Evolutionary conservation across 2,329 filamentous ascomycete species (phyloP).

Genomic region (Neofusicoccum umdonicola): DNA sequence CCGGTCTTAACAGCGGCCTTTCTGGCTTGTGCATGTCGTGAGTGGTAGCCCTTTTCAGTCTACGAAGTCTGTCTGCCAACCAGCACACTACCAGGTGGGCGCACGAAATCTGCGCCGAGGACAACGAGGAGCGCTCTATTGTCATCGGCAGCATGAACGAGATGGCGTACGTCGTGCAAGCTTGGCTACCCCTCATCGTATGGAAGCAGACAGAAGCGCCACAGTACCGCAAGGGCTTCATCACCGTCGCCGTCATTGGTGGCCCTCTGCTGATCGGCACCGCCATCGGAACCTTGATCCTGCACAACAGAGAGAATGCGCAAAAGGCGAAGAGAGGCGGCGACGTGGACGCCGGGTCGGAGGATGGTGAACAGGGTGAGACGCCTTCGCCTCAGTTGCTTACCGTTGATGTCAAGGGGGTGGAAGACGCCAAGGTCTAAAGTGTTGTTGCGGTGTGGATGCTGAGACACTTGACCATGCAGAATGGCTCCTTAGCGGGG

Average conservation of each 20-base stretch:
- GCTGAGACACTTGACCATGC: neutral
- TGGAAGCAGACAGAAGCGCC: slow-evolving; percentile 66
- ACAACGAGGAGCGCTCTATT: slow-evolving; percentile 65
- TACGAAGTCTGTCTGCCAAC: neutral
- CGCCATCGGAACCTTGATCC: slow-evolving; percentile 46
- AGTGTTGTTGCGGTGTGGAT: neutral
- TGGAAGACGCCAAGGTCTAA: neutral
- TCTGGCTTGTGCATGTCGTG: slow-evolving; percentile 52
- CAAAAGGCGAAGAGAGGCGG: slow-evolving; percentile 4
- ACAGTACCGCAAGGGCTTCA: slow-evolving; percentile 59
- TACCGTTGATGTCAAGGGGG: slow-evolving; percentile 2
- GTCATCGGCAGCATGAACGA: slow-evolving; percentile 67
- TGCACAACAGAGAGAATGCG: slow-evolving; percentile 43
- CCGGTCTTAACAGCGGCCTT: slow-evolving; percentile 47
- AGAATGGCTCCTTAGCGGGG: slow-evolving; percentile 7
- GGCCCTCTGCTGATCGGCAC: slow-evolving; percentile 50
- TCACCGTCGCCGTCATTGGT: slow-evolving; percentile 53
- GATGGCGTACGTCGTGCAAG: slow-evolving; percentile 67
- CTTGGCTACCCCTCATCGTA: slow-evolving; percentile 65
- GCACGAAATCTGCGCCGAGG: slow-evolving; percentile 54
- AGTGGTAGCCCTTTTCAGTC: slow-evolving; percentile 21
- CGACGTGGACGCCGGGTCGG: neutral
- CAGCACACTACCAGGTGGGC: slow-evolving; percentile 40
- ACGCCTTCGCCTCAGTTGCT: slow-evolving; percentile 6
- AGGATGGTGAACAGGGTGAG: slow-evolving; percentile 9